Percentiles rank a stretch among this genome's conserved stretches.
These are phyloP conservation scores for Ustilago vetiveriae DNA, from an alignment of 1,284 basidiomycete genomes.

Conservation along the genomic window DNA sequence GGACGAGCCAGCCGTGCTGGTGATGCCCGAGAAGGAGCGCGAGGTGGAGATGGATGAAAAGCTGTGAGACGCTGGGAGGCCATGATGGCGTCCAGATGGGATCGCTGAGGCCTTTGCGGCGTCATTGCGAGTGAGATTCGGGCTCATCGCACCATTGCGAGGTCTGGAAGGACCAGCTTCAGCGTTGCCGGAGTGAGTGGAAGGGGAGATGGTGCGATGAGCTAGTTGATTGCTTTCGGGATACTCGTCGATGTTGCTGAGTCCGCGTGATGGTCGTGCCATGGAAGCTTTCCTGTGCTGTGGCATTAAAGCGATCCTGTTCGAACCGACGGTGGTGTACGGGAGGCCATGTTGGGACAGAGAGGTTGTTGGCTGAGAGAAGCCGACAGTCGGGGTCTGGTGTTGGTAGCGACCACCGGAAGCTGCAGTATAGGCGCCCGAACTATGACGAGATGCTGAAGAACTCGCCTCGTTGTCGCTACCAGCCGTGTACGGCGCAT, in stretches of 20 bases:
- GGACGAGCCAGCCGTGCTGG: background rate
- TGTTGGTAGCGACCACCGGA: constrained; percentile 8
- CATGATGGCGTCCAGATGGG: background rate
- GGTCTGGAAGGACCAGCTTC: constrained; percentile 16
- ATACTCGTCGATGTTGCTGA: constrained; percentile 48
- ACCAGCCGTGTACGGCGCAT: background rate
- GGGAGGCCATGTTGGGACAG: constrained; percentile 7
- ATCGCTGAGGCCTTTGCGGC: background rate
- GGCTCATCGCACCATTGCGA: constrained; percentile 4
- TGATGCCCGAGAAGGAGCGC: constrained; percentile 10
- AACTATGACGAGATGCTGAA: constrained; percentile 24
- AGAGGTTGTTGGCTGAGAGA: constrained; percentile 6
- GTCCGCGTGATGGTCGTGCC: constrained; percentile 28
- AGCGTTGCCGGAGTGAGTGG: constrained; percentile 3
- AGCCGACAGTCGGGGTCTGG: constrained; percentile 1
- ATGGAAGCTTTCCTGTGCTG: constrained; percentile 26
- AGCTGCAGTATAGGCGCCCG: constrained; percentile 14
- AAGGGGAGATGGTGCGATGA: constrained; percentile 14
- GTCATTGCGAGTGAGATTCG: constrained; percentile 3
- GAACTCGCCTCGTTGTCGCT: constrained; percentile 1
- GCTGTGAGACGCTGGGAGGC: constrained; percentile 17
- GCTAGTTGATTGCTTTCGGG: constrained; percentile 23
- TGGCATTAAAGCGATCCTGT: constrained; percentile 27
- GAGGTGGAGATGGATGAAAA: constrained; percentile 24
- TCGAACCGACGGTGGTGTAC: background rate